Base-by-base conservation (phyloP, 768 basidiomycete species). In the Tephrocybe sp. region DNA sequence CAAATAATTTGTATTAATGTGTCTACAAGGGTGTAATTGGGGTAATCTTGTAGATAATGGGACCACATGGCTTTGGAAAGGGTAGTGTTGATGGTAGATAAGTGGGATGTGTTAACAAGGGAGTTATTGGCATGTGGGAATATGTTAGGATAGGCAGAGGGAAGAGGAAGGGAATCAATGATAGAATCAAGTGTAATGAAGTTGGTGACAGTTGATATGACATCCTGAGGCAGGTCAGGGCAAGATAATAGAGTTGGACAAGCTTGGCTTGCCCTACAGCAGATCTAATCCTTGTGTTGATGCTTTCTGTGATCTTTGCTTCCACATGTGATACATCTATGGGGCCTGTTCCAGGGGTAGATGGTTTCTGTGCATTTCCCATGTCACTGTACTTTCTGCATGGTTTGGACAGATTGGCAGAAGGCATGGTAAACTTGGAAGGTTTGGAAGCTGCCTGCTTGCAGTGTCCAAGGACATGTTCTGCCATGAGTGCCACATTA, bases 1-100 rank as follows among this genome's bases (percentile, higher is more conserved):
- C 45, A 24, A 23, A 70, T 68, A 21, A 68, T 68, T 32, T 66
- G 50, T 11, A 62, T 33, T 24, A 70, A 24, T 1, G 60, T 49
- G n/a, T 47, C 23, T 50, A 68, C 65, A 58, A 68, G 66, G 0
- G 11, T 26, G 5, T 38, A 54, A 50, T n/a, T n/a, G n/a, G n/a
- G n/a, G n/a, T n/a, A n/a, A n/a, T n/a, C n/a, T n/a, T n/a, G n/a
- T n/a, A n/a, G n/a, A n/a, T n/a, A n/a, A n/a, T n/a, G n/a, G n/a
- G n/a, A n/a, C n/a, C n/a, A n/a, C n/a, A n/a, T n/a, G 0, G 47
- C 39, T 5, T 41, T 21, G 3, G 46, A 23, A 0, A 68, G 41
- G 0, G 62, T 39, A 3, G 63, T 61, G 9, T 46, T 48, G 28
- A 65, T 50, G 5, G 23, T 20, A 9, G 46, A 39, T 7, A 46